A percentile compares a stretch with the other conserved stretches of the same genome.
phyloP scores from a whole-genome alignment of 164 flowering plant species.

The Santalum album region DNA sequence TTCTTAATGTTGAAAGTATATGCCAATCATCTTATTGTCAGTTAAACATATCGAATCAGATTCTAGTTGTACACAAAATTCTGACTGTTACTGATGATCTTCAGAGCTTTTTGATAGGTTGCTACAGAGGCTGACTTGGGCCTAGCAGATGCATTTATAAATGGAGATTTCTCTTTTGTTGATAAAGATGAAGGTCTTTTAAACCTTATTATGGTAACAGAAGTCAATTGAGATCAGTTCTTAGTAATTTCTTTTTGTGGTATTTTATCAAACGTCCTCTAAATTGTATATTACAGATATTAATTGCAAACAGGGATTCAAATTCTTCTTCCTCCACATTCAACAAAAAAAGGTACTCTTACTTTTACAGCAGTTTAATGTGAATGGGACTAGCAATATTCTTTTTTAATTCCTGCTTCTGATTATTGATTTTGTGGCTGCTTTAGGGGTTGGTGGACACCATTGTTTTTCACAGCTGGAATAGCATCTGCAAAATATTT shows the following conservation, averaged over 20 bases:
- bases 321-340: constrained; percentile 25
- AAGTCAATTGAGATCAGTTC: background rate
- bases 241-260: background rate
- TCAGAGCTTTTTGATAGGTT: constrained; percentile 34
- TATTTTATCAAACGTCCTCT: constrained; percentile 1
- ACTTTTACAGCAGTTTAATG: background rate
- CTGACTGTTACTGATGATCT: background rate
- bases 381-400: background rate
- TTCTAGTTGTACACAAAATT: background rate
- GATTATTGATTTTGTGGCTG: background rate
- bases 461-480: constrained; percentile 65
- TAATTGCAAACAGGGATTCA: constrained; percentile 70
- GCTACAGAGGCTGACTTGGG: constrained; percentile 87
- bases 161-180: constrained; percentile 81
- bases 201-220: constrained; percentile 60
- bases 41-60: background rate
- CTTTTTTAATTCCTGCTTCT: background rate
- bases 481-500: constrained; percentile 79
- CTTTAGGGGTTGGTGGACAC: constrained; percentile 98
- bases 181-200: constrained; percentile 73
- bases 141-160: constrained; percentile 89
- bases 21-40: too few species aligned
- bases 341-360: constrained; percentile 44
- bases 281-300: constrained; percentile 40
- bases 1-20: too few species aligned